Conservation (phyloP, 345 rosid genomes). For the Dipteronia sinensis region DNA sequence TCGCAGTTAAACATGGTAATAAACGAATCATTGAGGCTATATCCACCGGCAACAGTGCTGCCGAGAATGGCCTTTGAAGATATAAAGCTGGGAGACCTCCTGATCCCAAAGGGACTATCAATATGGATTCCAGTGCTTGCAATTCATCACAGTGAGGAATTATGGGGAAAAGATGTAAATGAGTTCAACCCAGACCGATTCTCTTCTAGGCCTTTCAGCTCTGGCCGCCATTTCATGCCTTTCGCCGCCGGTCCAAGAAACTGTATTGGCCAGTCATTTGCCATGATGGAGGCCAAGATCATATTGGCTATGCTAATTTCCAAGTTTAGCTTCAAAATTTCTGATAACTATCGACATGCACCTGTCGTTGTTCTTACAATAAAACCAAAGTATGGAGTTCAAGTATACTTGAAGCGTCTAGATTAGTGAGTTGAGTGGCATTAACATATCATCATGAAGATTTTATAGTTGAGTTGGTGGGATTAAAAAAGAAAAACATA, state of each 20-base stretch:
- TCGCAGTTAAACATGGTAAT: conserved; percentile 83
- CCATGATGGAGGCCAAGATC: conserved; percentile 84
- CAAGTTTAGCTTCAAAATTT: conserved; percentile 52
- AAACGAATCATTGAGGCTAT: conserved; percentile 83
- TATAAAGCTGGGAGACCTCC: conserved; percentile 72
- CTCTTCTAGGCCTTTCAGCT: conserved; percentile 41
- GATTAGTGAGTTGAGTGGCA: not conserved
- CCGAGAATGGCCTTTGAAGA: conserved; percentile 96
- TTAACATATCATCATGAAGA: not conserved
- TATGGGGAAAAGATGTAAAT: conserved; percentile 91
- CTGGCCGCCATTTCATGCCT: conserved; percentile 70
- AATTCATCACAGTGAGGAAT: conserved; percentile 76
- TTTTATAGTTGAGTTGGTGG: conserved; percentile 2
- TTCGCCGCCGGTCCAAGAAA: conserved; percentile 84
- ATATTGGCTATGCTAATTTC: conserved; percentile 71
- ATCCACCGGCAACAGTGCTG: conserved; percentile 86
- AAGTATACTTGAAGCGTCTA: conserved; percentile 53
- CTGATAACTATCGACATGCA: conserved; percentile 71
- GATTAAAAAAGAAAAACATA: too few species aligned
- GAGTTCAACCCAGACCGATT: conserved; percentile 88
- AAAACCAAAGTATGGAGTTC: conserved; percentile 81
- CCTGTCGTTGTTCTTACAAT: conserved; percentile 71
- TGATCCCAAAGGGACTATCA: conserved; percentile 85
- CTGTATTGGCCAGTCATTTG: conserved; percentile 76
- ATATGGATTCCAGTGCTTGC: conserved; percentile 96